phyloP scores from a whole-genome alignment of 768 basidiomycete genomes.

The Gyrodon lividus region DNA sequence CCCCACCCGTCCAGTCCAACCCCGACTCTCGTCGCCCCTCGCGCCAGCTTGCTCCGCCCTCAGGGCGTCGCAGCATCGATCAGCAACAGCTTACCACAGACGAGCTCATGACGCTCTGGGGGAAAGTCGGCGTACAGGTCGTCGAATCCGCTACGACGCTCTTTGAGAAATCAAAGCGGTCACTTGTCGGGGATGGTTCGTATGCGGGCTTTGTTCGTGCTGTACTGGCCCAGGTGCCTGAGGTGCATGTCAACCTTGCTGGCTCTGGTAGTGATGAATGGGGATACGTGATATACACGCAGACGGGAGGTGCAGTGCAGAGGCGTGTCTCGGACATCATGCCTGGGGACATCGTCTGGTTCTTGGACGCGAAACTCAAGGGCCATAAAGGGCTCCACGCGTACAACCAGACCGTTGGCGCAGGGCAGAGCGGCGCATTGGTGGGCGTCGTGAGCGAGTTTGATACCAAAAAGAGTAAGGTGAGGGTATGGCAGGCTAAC shows the following conservation, averaged over 20 bases:
- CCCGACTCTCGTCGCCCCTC: constrained; percentile 9
- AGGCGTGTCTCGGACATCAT: constrained; percentile 75
- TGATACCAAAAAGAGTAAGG: constrained; percentile 84
- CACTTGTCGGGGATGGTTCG: constrained; percentile 81
- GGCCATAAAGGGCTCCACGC: constrained; percentile 73
- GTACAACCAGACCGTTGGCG: constrained; percentile 62
- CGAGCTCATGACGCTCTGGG: constrained; percentile 69
- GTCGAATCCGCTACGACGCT: constrained; percentile 66
- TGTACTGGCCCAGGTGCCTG: constrained; percentile 65
- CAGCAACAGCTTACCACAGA: constrained; percentile 48
- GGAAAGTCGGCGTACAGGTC: constrained; percentile 72
- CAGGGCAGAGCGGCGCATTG: constrained; percentile 49
- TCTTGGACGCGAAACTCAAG: constrained; percentile 78
- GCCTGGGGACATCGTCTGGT: constrained; percentile 80
- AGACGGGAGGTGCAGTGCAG: constrained; percentile 64
- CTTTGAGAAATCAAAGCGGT: constrained; percentile 73
- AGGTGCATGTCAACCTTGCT: constrained; percentile 42
- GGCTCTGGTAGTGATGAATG: constrained; percentile 40
- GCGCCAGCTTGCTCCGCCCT: constrained; percentile 15
- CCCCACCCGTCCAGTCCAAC: constrained; percentile 19
- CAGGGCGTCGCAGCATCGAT: constrained; percentile 24
- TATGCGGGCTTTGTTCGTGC: constrained; percentile 74
- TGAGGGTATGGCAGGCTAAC: constrained; percentile 83
- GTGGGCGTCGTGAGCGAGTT: constrained; percentile 80
- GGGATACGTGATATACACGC: constrained; percentile 76